Evolutionary conservation across 768 basidiomycete genomes (phyloP), one percentile per base, ranked within the genome.

Genomic region (Suillus lakei): DNA sequence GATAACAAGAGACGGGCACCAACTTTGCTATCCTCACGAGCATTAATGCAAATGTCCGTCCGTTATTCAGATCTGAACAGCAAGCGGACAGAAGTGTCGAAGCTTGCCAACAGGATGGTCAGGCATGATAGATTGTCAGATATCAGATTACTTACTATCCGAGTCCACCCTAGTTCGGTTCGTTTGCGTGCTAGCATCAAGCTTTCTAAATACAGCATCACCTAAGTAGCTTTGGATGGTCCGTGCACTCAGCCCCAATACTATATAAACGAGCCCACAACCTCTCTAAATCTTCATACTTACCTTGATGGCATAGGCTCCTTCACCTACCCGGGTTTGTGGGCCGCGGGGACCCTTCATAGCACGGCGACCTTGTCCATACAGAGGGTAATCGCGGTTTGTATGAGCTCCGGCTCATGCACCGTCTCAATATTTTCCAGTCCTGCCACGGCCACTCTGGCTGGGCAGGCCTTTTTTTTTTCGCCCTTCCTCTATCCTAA

Each of bases 341-440:
- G 84, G 85, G 83, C 79, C 71, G 76, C 80, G 78, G 82, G 81
- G 76, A 77, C 72, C 76, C 82, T 83, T 78, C 86, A 88, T 88
- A 86, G 86, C 86, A 88, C 85, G 86, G 87, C 86, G 86, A 88
- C 87, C 84, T 71, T 88, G 86, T 87, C 86, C 87, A 77, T 67
- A 78, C 83, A 88, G 85, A 83, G 85, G 81, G 82, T 79, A 72
- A 77, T 72, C 72, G 71, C 73, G 82, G 83, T 75, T 88, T 88
- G 86, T 88, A 83, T 89, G 86, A 75, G 84, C 84, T 85, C 84
- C 79, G 85, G 86, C 80, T 82, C 84, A 87, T 88, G 88, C 87
- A 89, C 83, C 82, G 86, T 88, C 87, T 81, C 68, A 88, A 88
- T 88, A 88, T 89, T 89, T 89, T 81, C 86, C 86, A 77, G 86